Evolutionary conservation across 2,329 filamentous ascomycete species (phyloP), one percentile per base, ranked within the genome.

Genomic region (Plenodomus tracheiphilus): DNA sequence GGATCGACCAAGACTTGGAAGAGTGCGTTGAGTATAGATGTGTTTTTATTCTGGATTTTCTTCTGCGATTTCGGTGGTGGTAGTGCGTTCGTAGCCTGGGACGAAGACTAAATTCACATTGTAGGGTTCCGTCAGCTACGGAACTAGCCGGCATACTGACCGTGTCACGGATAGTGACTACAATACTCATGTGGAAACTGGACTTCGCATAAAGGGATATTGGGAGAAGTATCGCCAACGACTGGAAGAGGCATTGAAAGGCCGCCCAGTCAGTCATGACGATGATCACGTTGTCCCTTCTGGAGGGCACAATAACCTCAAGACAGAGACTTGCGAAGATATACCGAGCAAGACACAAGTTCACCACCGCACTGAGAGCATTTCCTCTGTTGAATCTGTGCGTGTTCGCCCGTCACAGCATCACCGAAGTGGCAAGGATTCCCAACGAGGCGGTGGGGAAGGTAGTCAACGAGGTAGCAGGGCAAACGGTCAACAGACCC

Each of bases 11-110:
- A 49, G 56, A 49, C 41, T 48, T 19, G 47, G 51, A 49, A 63
- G 62, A 62, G 62, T 66, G 61, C 63, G 65, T 65, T 66, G 58
- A 65, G 53, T 57, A 59, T 50, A 38, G 8, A 50, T 32, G 35
- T 58, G 57, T 35, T 43, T 43, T 58, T 56, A 11, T 47, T 53
- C 42, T 52, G 43, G 18, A 44, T 42, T 44, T 21, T 35, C 32
- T 35, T 44, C 11, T 43, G 21, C 15, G 22, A 47, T 32, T 11
- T 32, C 15, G 6, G 13, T 15, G 28, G 28, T 32, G 28, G 22
- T 25, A 25, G 22, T 25, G 10, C 22, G 28, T 4, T 32, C 28
- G 28, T 25, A 25, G 22, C 6, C 9, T 32, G 28, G 28, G 13
- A 15, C 28, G 28, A 15, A 8, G 13, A 15, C 28, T 32, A 32